Conservation (phyloP, 2,329 filamentous ascomycete genomes). For the Phialophora verrucosa region DNA sequence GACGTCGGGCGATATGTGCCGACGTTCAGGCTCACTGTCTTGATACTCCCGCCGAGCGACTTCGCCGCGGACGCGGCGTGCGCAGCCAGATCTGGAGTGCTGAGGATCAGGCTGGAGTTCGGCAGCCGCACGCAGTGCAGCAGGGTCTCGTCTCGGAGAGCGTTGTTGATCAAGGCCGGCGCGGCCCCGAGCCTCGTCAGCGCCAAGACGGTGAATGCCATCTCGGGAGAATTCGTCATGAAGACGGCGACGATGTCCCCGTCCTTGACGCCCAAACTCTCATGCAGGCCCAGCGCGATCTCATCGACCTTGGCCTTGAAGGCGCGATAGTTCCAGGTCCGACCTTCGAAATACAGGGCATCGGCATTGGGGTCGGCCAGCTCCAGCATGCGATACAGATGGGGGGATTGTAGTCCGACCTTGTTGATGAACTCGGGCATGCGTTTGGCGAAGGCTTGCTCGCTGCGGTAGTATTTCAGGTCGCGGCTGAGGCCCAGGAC, state of each 20-base stretch:
- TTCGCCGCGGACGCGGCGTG: slow-evolving; percentile 34
- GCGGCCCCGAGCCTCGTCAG: slow-evolving; percentile 55
- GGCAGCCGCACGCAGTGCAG: slow-evolving; percentile 54
- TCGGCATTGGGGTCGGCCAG: slow-evolving; percentile 48
- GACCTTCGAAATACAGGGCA: slow-evolving; percentile 57
- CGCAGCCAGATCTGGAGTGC: slow-evolving; percentile 52
- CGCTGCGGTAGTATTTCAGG: slow-evolving; percentile 45
- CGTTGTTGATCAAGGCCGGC: slow-evolving; percentile 55
- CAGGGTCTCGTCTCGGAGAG: slow-evolving; percentile 55
- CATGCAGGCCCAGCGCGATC: slow-evolving; percentile 51
- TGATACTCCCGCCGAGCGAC: slow-evolving; percentile 36
- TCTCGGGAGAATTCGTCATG: slow-evolving; percentile 57
- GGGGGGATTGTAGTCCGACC: slow-evolving; percentile 48
- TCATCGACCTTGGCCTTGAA: slow-evolving; percentile 49
- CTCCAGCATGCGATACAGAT: slow-evolving; percentile 52
- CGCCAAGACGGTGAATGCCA: slow-evolving; percentile 53
- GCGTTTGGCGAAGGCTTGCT: slow-evolving; percentile 45
- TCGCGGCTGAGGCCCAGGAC: slow-evolving; percentile 50
- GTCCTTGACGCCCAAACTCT: slow-evolving; percentile 44
- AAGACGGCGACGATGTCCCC: slow-evolving; percentile 55
- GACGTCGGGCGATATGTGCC: slow-evolving; percentile 26
- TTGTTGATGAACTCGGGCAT: slow-evolving; percentile 46
- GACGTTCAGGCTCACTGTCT: slow-evolving; percentile 31
- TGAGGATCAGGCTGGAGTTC: slow-evolving; percentile 49
- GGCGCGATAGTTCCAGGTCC: slow-evolving; percentile 53